Base-by-base conservation (phyloP, 257 asterid species). In the Petrea volubilis region DNA sequence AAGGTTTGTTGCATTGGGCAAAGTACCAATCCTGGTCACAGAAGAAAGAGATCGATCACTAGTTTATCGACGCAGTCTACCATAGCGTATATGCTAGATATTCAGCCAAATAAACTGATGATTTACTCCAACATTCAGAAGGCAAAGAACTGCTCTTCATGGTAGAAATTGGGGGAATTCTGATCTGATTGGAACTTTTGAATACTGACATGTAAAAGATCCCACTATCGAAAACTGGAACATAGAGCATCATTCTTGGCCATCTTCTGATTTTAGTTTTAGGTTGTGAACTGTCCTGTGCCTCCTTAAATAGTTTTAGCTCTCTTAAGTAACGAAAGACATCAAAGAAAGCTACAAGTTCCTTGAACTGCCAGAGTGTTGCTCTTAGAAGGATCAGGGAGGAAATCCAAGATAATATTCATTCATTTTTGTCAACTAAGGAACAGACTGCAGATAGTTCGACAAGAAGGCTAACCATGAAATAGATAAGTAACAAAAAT, bases 401-500 rank as follows among this genome's bases (percentile, higher is more conserved):
- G 15, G 31, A 31, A 25, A 50, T 33, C 43, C 15, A 10, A 21
- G 47, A 34, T 18, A 38, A 7, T 7, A 38, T 7, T 38, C 11
- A 7, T 38, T 38, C 4, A 38, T 3, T 38, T 56, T 71, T 56
- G n/a, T 38, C 60, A 29, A 21, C 43, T 31, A 15, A 24, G 50
- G 52, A 0, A 14, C 21, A 31, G 11, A 56, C 52, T 7, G 62
- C 21, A 31, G 11, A 56, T 52, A 13, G 62, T 10, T 62, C 1
- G 2, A 53, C 34, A 47, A 21, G 14, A 29, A 34, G 43, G 11
- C 44, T 58, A 18, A 25, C 29, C 47, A 21, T 61, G 66, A 21
- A 60, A 47, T 27, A 58, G 24, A 59, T 60, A n/a, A 43, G 10
- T 73, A 23, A 64, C 17, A n/a, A 11, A 76, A n/a, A 38, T 52